phyloP scores from a whole-genome alignment of 768 basidiomycete genomes.

The Megacollybia marginata region DNA sequence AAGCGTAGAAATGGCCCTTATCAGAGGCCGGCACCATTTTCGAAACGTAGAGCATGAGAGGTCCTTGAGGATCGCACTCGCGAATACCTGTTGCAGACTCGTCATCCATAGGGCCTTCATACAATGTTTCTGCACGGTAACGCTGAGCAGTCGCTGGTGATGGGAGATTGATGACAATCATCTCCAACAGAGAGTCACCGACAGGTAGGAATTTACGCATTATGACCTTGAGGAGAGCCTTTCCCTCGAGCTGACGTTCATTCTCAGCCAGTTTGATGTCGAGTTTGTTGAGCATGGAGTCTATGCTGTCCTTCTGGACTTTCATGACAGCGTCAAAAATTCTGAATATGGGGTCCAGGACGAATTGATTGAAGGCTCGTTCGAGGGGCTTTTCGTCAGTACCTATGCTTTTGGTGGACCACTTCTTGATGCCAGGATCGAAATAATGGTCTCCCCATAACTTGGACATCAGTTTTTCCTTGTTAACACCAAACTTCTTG shows the following conservation, averaged over 20 bases:
- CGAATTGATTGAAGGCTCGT: constrained; percentile 97
- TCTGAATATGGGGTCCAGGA: constrained; percentile 98
- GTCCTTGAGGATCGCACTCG: constrained; percentile 94
- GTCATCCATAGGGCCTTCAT: constrained; percentile 98
- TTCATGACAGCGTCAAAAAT: constrained; percentile 99
- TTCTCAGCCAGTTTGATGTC: constrained; percentile 83
- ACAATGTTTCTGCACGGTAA: constrained; percentile 98
- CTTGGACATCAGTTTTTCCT: constrained; percentile 95
- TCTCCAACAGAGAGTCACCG: constrained; percentile 96
- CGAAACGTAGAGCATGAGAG: constrained; percentile 96
- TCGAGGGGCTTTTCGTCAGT: constrained; percentile 88
- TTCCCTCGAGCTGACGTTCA: constrained; percentile 92
- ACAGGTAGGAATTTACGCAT: constrained; percentile 99
- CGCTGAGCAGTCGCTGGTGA: constrained; percentile 95
- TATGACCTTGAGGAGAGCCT: constrained; percentile 90
- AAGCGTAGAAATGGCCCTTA: constrained; percentile 99
- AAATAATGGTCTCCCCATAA: constrained; percentile 99
- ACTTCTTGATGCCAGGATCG: constrained; percentile 94
- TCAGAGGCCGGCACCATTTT: constrained; percentile 99
- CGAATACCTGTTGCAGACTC: constrained; percentile 91
- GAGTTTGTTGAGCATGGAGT: constrained; percentile 89
- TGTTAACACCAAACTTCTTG: constrained; percentile 98
- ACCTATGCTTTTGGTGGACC: constrained; percentile 70
- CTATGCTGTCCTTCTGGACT: constrained; percentile 88
- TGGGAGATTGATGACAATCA: constrained; percentile 99